phyloP scores from a whole-genome alignment of 768 basidiomycete species.

The Lactarius akahatsu region DNA sequence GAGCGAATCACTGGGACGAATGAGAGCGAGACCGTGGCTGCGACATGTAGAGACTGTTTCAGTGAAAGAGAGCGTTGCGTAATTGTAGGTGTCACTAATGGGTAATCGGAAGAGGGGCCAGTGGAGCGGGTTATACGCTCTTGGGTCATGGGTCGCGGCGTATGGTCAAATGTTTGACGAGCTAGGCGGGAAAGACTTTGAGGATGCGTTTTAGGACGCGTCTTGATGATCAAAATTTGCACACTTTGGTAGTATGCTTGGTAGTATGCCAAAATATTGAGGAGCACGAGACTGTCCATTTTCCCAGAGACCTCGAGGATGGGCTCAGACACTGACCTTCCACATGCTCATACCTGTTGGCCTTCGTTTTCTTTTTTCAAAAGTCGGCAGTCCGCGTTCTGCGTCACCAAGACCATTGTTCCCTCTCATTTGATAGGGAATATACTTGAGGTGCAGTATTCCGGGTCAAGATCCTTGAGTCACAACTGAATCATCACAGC shows the following conservation, averaged over 20 bases:
- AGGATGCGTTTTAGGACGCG: conserved; percentile 1
- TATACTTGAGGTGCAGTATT: background rate
- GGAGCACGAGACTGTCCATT: background rate
- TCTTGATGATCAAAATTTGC: conserved; percentile 1
- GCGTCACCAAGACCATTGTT: background rate
- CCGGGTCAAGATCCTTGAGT: background rate
- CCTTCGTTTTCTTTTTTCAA: background rate
- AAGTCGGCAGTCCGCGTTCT: background rate
- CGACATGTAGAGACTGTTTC: background rate
- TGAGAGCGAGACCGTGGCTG: background rate
- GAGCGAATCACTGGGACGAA: background rate
- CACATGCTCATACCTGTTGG: background rate
- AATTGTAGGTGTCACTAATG: background rate
- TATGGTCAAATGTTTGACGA: background rate
- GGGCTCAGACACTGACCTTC: background rate
- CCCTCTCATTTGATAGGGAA: background rate
- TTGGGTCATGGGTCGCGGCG: background rate
- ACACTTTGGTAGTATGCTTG: background rate
- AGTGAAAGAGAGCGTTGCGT: background rate
- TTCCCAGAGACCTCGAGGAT: background rate
- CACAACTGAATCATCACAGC: background rate
- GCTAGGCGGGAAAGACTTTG: background rate
- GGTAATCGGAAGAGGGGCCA: background rate
- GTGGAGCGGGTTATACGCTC: background rate
- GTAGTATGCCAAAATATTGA: background rate